Base-by-base conservation (phyloP, 139 green algal genomes). In the Coccomyxa sp. region DNA sequence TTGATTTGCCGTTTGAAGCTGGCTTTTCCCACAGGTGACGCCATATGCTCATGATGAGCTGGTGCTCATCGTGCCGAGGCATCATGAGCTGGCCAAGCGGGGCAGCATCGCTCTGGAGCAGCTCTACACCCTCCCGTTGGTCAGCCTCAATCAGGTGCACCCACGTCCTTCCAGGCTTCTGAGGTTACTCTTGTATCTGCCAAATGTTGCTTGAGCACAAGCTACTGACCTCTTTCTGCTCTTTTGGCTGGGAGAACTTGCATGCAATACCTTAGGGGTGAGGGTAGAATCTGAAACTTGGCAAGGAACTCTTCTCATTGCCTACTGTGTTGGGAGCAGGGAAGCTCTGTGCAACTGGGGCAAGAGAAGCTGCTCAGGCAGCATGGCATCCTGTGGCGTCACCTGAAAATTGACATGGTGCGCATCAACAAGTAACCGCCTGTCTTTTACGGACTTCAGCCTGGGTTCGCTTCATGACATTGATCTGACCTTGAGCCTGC, bases 21-120 rank as follows among this genome's bases (percentile, higher is more conserved):
- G 71, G 27, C 10, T 51, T 18, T 80, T 14, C 76, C 32, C 79
- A 58, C 77, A 83, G 79, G 67, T 74, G 31, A 79, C 68, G 23
- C 67, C 83, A n/a, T 91, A 86, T 80, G 83, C 85, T 0, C 38
- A 84, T 51, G 87, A 91, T 58, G 85, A 91, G 85, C 60, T 91
- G 27, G 84, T 84, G 32, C 85, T 91, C 38, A 80, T 91, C 51
- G 82, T 88, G 51, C 83, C 87, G 12, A 38, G 18, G 18, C 18
- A 74, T 21, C 87, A 91, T 81, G 74, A 80, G 59, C 81, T 89
- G 82, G 83, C 83, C 11, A 23, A 59, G 4, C 23, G 60, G 30
- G 77, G 68, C 57, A 67, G 59, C 27, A 85, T 90, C 12, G 83
- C 88, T 28, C 82, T 81, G 78, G 79, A 82, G 30, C 77, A 86